phyloP scores from a whole-genome alignment of 176 grass and related monocot species.

The Bromus sterilis region DNA sequence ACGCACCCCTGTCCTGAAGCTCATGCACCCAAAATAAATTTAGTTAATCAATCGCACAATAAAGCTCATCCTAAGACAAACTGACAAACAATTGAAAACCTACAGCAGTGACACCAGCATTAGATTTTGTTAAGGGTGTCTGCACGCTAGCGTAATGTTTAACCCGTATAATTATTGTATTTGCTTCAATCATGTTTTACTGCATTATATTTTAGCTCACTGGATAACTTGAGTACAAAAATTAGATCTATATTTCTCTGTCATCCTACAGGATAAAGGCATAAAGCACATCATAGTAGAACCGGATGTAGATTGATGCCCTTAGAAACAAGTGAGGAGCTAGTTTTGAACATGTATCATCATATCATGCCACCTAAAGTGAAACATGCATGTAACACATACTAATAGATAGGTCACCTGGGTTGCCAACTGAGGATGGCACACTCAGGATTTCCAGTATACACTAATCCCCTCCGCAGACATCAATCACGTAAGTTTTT shows the following conservation, averaged over 20 bases:
- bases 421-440: not conserved
- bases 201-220: not conserved
- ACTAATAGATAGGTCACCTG: not conserved
- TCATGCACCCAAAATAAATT: not conserved
- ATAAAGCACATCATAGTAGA: not conserved
- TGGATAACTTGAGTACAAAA: not conserved
- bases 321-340: not conserved
- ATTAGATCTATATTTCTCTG: not conserved
- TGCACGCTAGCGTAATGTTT: not conserved
- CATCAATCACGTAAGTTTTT: not conserved
- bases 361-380: not conserved
- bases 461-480: not conserved
- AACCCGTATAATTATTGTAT: not conserved
- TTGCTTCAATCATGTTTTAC: not conserved
- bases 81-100: not conserved
- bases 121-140: conserved; percentile 1
- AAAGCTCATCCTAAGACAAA: not conserved
- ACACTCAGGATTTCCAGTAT: not conserved
- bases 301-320: not conserved
- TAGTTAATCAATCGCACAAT: not conserved
- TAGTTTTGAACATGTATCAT: not conserved
- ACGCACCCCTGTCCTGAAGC: no score
- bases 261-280: not conserved
- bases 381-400: not conserved
- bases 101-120: not conserved